Base-by-base conservation (phyloP, 768 basidiomycete species). In the Trametes elegans region DNA sequence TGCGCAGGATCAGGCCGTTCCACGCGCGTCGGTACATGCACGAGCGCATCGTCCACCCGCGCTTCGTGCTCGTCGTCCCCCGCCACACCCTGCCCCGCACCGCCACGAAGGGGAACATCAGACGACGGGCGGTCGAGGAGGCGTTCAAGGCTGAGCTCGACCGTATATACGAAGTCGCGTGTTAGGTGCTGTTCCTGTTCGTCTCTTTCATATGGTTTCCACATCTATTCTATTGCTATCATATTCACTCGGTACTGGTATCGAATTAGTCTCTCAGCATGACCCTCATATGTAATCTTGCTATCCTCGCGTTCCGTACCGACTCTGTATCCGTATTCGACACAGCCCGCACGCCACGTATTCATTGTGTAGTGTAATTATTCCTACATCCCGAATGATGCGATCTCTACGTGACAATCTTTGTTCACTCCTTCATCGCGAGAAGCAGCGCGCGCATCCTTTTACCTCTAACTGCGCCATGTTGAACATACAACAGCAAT, bases 101-200 rank as follows among this genome's bases (percentile, higher is more conserved):
- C 0, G 83, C 81, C 23, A 88, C 88, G 18, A 91, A 91, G 70
- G 88, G 89, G 38, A 91, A 90, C 66, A 85, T 91, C 62, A 80
- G 89, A 41, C 81, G 89, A 43, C 80, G 78, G 62, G 88, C 87
- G 18, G 87, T 89, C 26, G 89, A 91, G 70, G 84, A 87, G 52
- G 63, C 74, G 8, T 88, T 80, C 74, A 76, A 77, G 63, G 58
- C 66, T 21, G 72, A 80, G 49, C 77, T 91, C 26, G 85, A 90
- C 68, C 65, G 66, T 31, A 77, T 88, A 32, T 89, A 83, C 61
- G 68, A 68, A 23, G 60, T 60, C 43, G 40, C 52, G n/a, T 28
- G 23, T 27, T 53, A 40, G 35, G 43, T 21, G 26, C 21, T 28
- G 5, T 8, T 16, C 19, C 23, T n/a, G 13, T 31, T 2, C 13